Evolutionary conservation across 2,329 filamentous ascomycete genomes (phyloP).

Genomic region (Aquanectria penicillioides): DNA sequence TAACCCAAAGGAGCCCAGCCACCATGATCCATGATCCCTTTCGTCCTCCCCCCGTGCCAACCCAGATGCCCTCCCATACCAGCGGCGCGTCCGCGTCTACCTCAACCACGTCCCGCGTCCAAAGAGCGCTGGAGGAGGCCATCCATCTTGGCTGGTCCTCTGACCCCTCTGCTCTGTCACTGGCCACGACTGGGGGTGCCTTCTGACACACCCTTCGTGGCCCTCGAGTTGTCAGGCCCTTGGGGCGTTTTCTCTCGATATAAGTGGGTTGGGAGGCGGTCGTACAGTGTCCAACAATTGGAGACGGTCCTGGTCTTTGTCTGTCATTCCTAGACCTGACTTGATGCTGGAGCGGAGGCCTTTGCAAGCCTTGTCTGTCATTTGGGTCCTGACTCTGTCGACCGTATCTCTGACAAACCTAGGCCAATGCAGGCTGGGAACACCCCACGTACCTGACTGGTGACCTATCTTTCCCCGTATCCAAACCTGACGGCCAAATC

Average conservation of each 20-base stretch:
- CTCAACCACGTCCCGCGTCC: constrained; percentile 30
- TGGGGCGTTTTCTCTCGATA: too few species aligned
- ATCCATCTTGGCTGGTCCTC: constrained; percentile 25
- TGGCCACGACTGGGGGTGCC: constrained; percentile 20
- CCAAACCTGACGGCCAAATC: too few species aligned
- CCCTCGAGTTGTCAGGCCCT: too few species aligned
- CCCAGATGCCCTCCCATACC: constrained; percentile 17
- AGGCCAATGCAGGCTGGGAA: neutral
- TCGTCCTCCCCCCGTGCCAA: constrained; percentile 17
- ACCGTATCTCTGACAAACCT: constrained; percentile 13
- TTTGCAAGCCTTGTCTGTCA: constrained; percentile 4
- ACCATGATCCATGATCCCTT: constrained; percentile 35
- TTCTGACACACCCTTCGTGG: constrained; percentile 35
- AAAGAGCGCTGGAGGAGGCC: constrained; percentile 22
- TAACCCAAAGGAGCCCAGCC: constrained; percentile 22
- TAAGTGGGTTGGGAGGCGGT: too few species aligned
- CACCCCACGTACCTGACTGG: neutral
- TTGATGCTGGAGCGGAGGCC: constrained; percentile 3
- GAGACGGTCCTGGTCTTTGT: too few species aligned
- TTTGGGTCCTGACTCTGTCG: constrained; percentile 10
- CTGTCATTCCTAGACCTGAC: neutral
- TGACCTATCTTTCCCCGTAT: too few species aligned
- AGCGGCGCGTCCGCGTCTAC: constrained; percentile 31
- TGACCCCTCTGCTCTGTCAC: constrained; percentile 30
- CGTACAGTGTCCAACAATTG: too few species aligned